These are phyloP conservation scores for Phytophthora sojae DNA, from an alignment of 352 stramenopile genomes.

Conservation along the genomic window DNA sequence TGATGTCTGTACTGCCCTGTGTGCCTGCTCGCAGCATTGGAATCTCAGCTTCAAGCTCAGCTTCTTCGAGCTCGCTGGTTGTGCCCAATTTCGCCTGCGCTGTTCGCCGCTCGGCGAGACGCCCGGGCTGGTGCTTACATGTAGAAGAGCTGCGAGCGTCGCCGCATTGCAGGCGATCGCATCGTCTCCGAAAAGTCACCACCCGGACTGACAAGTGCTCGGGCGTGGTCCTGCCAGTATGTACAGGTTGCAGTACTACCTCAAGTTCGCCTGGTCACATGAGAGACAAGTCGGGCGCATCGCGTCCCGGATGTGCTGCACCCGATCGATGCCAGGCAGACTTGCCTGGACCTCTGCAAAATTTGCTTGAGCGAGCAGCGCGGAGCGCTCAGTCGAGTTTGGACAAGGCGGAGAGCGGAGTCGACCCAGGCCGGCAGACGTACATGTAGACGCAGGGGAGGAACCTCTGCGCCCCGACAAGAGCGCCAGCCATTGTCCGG, in stretches of 20 bases:
- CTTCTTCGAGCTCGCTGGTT: background rate
- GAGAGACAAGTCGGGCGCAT: conserved; percentile 27
- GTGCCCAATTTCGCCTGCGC: background rate
- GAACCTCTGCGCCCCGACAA: background rate
- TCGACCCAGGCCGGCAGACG: background rate
- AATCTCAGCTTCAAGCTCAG: no score
- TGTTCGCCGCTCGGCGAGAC: conserved; percentile 9
- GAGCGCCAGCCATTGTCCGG: background rate
- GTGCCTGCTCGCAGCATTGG: background rate
- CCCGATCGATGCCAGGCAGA: conserved; percentile 8
- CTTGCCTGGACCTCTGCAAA: conserved; percentile 28
- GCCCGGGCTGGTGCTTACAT: background rate
- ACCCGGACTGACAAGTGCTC: background rate
- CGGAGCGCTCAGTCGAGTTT: conserved; percentile 14
- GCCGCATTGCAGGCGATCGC: conserved; percentile 15
- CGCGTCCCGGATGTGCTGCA: conserved; percentile 20
- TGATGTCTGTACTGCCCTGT: background rate
- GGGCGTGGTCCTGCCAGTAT: background rate
- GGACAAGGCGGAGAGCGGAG: background rate
- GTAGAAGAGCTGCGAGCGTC: conserved; percentile 14
- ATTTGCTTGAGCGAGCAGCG: conserved; percentile 8
- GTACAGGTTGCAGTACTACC: conserved; percentile 19
- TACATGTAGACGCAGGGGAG: no score
- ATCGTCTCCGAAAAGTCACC: conserved; percentile 14
- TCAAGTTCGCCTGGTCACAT: conserved; percentile 30